These are phyloP conservation scores for Bacidia rubella DNA, from an alignment of 495 filamentous ascomycete genomes.

Conservation along the genomic window DNA sequence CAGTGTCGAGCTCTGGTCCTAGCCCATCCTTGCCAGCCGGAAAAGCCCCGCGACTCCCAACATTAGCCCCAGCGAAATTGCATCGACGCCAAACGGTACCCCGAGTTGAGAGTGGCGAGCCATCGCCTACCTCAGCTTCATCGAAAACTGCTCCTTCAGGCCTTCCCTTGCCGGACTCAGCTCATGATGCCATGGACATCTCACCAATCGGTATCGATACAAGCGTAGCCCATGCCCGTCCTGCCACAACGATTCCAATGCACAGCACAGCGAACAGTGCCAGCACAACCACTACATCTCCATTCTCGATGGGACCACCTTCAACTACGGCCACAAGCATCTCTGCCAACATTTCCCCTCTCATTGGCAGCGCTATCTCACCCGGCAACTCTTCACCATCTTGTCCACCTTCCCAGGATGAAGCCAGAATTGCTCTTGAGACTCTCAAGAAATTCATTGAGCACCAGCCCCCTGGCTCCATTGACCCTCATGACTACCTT, in stretches of 20 bases:
- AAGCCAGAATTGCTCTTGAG: conserved; percentile 74
- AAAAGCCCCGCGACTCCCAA: conserved; percentile 43
- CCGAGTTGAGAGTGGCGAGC: conserved; percentile 44
- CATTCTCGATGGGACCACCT: conserved; percentile 39
- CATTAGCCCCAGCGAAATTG: conserved; percentile 39
- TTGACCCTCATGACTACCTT: conserved; percentile 72
- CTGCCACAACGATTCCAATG: conserved; percentile 32
- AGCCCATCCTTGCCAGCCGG: conserved; percentile 57
- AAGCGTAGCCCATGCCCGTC: conserved; percentile 15
- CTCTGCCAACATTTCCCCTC: background rate
- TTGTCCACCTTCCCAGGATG: conserved; percentile 73
- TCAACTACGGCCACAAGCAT: conserved; percentile 12
- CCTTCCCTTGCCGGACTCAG: conserved; percentile 55
- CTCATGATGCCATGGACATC: conserved; percentile 43
- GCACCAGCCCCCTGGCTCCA: conserved; percentile 51
- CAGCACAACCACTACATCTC: conserved; percentile 12
- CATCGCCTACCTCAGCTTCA: conserved; percentile 52
- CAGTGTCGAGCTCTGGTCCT: conserved; percentile 47
- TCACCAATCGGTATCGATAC: conserved; percentile 39
- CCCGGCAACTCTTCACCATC: conserved; percentile 23
- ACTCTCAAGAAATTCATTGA: conserved; percentile 76
- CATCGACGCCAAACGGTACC: conserved; percentile 91
- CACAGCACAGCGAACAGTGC: conserved; percentile 40
- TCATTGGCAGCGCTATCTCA: conserved; percentile 27
- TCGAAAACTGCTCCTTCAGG: conserved; percentile 47